phyloP scores from a whole-genome alignment of 1,284 basidiomycete species.

The Trichosporon sp. region DNA sequence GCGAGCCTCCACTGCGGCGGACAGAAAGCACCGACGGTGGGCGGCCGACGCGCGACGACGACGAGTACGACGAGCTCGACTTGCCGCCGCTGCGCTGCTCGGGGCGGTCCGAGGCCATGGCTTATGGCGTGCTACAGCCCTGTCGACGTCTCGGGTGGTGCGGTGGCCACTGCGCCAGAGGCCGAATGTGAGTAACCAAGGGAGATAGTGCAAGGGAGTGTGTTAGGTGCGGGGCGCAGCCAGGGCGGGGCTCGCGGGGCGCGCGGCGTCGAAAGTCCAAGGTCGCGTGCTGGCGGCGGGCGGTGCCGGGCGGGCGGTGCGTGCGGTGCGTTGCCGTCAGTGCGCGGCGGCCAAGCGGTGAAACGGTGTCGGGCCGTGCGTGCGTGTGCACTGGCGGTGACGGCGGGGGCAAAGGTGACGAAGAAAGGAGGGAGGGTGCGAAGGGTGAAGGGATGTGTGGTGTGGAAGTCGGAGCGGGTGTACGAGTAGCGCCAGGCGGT shows the following conservation, averaged over 20 bases:
- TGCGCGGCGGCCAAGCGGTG: not conserved
- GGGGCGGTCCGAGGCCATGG: not conserved
- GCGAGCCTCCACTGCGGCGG: not conserved
- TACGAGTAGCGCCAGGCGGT: not conserved
- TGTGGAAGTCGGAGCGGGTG: not conserved
- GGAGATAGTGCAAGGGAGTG: not conserved
- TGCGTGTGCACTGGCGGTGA: not conserved
- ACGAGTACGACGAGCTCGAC: not conserved
- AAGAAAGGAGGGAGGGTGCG: not conserved
- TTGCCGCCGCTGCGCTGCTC: not conserved
- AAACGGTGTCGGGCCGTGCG: not conserved
- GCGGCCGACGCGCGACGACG: not conserved
- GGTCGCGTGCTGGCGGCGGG: not conserved
- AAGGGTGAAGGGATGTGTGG: not conserved
- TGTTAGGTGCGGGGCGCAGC: not conserved
- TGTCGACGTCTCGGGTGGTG: not conserved
- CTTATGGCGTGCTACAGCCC: not conserved
- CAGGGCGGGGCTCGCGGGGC: not conserved
- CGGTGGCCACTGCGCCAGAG: not conserved
- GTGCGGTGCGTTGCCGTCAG: not conserved
- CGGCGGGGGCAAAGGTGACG: not conserved
- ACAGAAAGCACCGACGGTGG: not conserved
- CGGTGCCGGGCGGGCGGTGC: not conserved
- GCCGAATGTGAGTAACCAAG: not conserved
- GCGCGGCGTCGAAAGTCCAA: not conserved